Conservation (phyloP, 83 land plant genomes). For the Isoetes engelmannii region DNA sequence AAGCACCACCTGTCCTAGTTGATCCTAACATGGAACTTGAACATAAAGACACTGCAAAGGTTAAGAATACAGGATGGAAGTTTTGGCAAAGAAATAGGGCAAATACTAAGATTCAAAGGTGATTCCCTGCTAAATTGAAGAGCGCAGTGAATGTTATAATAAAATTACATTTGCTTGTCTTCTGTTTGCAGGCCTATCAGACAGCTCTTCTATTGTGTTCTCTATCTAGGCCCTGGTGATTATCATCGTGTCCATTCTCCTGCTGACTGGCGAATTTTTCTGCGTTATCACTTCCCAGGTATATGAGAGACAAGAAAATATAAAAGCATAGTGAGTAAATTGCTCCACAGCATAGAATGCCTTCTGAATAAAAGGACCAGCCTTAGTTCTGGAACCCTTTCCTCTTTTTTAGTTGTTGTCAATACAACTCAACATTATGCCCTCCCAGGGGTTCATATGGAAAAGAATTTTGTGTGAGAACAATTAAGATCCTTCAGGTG, state of each 20-base stretch:
- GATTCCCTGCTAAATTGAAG: background rate
- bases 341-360: no score
- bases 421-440: no score
- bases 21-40: slow-evolving; percentile 4
- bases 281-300: slow-evolving; percentile 88
- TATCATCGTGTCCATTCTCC: slow-evolving; percentile 97
- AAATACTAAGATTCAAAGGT: background rate
- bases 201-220: slow-evolving; percentile 88
- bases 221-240: slow-evolving; percentile 93
- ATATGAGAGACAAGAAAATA: no score
- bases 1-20: slow-evolving; percentile 18
- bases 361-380: no score
- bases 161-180: background rate
- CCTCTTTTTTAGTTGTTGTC: no score
- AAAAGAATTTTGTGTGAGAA: no score
- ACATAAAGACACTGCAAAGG: slow-evolving; percentile 33
- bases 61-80: background rate
- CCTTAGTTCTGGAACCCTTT: no score
- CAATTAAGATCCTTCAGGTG: no score
- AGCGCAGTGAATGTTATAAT: background rate
- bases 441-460: no score
- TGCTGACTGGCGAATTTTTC: slow-evolving; percentile 69
- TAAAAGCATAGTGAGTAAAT: no score
- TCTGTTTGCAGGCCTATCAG: slow-evolving; percentile 48
- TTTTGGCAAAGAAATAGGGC: background rate